Conservation (phyloP, 2,329 filamentous ascomycete species). For the Diaporthe nobilis region DNA sequence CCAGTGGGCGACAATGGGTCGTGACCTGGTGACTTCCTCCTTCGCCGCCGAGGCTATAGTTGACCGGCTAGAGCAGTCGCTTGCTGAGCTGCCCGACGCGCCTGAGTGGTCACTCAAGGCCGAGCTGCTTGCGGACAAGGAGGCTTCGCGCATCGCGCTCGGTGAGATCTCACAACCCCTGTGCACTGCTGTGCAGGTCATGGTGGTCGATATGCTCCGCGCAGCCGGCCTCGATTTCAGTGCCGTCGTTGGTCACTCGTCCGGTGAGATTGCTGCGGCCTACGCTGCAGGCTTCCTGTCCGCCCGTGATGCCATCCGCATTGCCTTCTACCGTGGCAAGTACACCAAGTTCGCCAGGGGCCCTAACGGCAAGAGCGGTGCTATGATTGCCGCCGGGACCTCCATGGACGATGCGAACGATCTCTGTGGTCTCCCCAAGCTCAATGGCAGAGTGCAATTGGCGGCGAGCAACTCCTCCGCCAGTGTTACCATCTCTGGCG, state of each 20-base stretch:
- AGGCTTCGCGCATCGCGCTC: conserved; percentile 39
- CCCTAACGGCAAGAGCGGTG: conserved; percentile 3
- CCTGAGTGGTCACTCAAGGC: conserved; percentile 36
- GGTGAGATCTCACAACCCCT: conserved; percentile 43
- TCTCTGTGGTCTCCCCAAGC: conserved; percentile 36
- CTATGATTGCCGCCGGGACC: conserved; percentile 36
- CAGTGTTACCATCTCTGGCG: conserved; percentile 50
- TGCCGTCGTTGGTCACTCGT: conserved; percentile 49
- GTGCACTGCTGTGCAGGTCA: conserved; percentile 58
- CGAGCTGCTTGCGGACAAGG: conserved; percentile 29
- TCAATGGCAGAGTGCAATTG: conserved; percentile 46
- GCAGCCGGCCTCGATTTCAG: conserved; percentile 44
- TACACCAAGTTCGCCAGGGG: conserved; percentile 4
- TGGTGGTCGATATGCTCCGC: conserved; percentile 52
- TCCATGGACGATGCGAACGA: conserved; percentile 42
- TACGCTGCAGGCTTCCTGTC: conserved; percentile 36
- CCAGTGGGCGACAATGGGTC: conserved; percentile 53
- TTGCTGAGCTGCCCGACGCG: conserved; percentile 17
- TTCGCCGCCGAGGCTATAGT: not conserved
- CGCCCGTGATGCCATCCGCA: conserved; percentile 45
- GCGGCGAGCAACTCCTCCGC: conserved; percentile 49
- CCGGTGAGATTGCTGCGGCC: conserved; percentile 43
- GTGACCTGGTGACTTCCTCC: conserved; percentile 49
- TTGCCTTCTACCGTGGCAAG: conserved; percentile 45
- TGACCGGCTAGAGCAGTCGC: conserved; percentile 14